Evolutionary conservation across 1,139 yeast genomes (phyloP).

Genomic region (Candida mesenterica): DNA sequence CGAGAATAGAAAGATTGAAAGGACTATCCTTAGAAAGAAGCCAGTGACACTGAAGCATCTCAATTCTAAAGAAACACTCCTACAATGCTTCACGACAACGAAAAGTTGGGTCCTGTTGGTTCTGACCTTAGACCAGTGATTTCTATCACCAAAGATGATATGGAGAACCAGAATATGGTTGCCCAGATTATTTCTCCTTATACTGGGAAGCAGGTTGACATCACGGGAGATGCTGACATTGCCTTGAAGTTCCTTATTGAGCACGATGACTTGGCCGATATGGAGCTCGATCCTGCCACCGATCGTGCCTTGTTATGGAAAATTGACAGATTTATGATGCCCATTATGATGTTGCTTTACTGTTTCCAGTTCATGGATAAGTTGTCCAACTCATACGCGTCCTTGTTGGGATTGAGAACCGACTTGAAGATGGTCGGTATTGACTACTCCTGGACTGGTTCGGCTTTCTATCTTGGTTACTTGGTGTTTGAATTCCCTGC

Average conservation of each 20-base stretch:
- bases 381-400: slow-evolving; percentile 54
- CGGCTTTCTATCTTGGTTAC: slow-evolving; percentile 56
- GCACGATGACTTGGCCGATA: slow-evolving; percentile 5
- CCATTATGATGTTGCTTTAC: slow-evolving; percentile 54
- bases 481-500: slow-evolving; percentile 48
- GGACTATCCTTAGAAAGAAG: no score
- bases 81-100: no score
- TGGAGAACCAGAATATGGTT: slow-evolving; percentile 21
- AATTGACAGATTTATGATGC: slow-evolving; percentile 53
- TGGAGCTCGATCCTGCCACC: slow-evolving; percentile 7
- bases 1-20: no score
- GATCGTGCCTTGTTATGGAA: slow-evolving; percentile 41
- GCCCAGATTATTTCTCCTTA: slow-evolving; percentile 25
- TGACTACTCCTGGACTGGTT: slow-evolving; percentile 56
- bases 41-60: no score
- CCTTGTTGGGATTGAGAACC: slow-evolving; percentile 55
- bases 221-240: slow-evolving; percentile 35
- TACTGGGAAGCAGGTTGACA: slow-evolving; percentile 25
- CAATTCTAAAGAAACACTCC: no score
- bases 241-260: slow-evolving; percentile 30
- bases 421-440: slow-evolving; percentile 50
- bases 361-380: slow-evolving; percentile 69
- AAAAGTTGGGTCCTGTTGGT: no score
- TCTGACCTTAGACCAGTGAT: slow-evolving; percentile 10
- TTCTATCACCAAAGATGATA: slow-evolving; percentile 26